A percentile compares a stretch with the other conserved stretches of the same genome.
Conservation (phyloP, 164 flowering plant species). For the Vitis vinifera region ASM3070453v1 NC_081811.1:18421501-18422000, state of each 20-base stretch:
- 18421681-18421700: constrained; percentile 40
- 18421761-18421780: constrained; percentile 7
- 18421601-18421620: constrained; percentile 28
- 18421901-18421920: too few relatives aligned
- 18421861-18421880: background rate
- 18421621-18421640: constrained; percentile 15
- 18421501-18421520: constrained; percentile 29
- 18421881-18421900: background rate
- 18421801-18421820: constrained; percentile 17
- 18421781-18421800: constrained; percentile 40
- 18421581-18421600: constrained; percentile 5
- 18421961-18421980: too few relatives aligned
- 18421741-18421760: constrained; percentile 26
- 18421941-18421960: too few relatives aligned
- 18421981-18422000: too few relatives aligned
- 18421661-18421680: constrained; percentile 34
- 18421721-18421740: constrained; percentile 50
- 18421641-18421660: constrained; percentile 46
- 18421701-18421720: constrained; percentile 39
- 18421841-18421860: background rate
- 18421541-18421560: constrained; percentile 23
- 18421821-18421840: background rate
- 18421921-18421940: too few relatives aligned
- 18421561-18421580: constrained; percentile 26
- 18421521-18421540: constrained; percentile 18